Percentiles rank a stretch among this genome's conserved stretches.
phyloP scores from a whole-genome alignment of 176 grass and related monocot genomes.

The Cenchrus purpureus region DNA sequence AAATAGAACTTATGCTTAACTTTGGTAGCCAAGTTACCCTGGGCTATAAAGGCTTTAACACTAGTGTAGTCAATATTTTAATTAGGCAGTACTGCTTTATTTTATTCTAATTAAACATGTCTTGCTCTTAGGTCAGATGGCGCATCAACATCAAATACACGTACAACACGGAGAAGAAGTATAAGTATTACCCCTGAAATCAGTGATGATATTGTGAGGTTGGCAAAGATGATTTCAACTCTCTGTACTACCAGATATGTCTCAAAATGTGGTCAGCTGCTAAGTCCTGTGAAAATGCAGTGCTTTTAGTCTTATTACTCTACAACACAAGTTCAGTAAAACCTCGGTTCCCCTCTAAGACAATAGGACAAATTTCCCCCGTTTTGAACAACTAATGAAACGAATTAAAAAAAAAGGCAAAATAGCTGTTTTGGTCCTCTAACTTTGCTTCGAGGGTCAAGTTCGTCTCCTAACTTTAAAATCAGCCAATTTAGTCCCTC shows the following conservation, averaged over 20 bases:
- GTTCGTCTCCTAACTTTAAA: too few relatives aligned
- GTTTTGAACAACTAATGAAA: too few relatives aligned
- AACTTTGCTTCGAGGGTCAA: too few relatives aligned
- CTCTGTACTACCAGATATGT: background rate
- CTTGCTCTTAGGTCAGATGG: conserved; percentile 84
- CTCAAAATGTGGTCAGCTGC: background rate
- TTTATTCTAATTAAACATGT: conserved; percentile 48
- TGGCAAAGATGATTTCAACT: conserved; percentile 44
- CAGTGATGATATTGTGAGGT: conserved; percentile 98
- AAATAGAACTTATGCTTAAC: background rate
- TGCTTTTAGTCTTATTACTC: background rate
- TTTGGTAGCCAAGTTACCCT: conserved; percentile 10
- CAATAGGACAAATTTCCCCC: too few relatives aligned
- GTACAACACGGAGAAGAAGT: conserved; percentile 63
- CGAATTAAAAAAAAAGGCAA: too few relatives aligned
- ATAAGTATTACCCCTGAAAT: conserved; percentile 94
- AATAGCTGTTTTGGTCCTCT: too few relatives aligned
- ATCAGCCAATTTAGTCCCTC: too few relatives aligned
- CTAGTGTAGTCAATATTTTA: conserved; percentile 26
- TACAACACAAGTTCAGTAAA: too few relatives aligned
- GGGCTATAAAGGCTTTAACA: conserved; percentile 27
- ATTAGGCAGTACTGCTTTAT: conserved; percentile 27
- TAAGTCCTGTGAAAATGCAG: background rate
- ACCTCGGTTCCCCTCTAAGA: too few relatives aligned
- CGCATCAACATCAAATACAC: conserved; percentile 76